These are phyloP conservation scores for Helianthus annuus DNA, from an alignment of 129 eudicot species.

Conservation along the genomic window DNA sequence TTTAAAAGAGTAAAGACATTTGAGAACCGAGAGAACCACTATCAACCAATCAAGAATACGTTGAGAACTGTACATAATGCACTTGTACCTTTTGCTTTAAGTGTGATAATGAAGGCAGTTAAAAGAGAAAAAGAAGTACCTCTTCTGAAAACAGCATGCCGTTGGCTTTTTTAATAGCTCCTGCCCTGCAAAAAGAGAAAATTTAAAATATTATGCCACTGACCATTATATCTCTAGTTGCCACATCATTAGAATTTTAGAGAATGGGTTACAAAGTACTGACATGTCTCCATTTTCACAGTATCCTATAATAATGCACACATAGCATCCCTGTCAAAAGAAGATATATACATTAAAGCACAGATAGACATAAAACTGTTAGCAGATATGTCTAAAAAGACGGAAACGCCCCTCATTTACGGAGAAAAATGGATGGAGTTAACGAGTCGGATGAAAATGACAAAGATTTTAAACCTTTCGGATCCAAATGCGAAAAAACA, in stretches of 20 bases:
- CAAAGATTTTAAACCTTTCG: too few relatives aligned
- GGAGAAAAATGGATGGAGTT: too few relatives aligned
- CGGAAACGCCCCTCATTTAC: too few relatives aligned
- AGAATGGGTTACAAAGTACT: slow-evolving; percentile 39
- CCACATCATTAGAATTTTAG: slow-evolving; percentile 5
- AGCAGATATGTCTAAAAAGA: neutral
- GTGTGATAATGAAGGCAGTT: too few relatives aligned
- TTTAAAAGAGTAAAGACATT: neutral
- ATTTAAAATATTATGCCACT: slow-evolving; percentile 13
- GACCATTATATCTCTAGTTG: slow-evolving; percentile 8
- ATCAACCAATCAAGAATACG: too few relatives aligned
- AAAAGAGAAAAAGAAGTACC: slow-evolving; percentile 42
- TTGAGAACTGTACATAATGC: too few relatives aligned
- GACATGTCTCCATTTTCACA: slow-evolving; percentile 99
- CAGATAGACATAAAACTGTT: neutral
- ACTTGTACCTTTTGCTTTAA: too few relatives aligned
- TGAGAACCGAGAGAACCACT: too few relatives aligned
- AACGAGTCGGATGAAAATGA: neutral
- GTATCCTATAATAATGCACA: slow-evolving; percentile 94
- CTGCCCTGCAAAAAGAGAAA: slow-evolving; percentile 65
- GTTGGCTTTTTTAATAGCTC: slow-evolving; percentile 84
- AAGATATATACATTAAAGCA: slow-evolving; percentile 5
- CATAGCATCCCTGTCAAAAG: slow-evolving; percentile 89
- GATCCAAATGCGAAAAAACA: too few relatives aligned
- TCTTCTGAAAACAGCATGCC: slow-evolving; percentile 84